phyloP scores from a whole-genome alignment of 225 moss, liverwort and hornwort species.

The Neckera pumila region DNA sequence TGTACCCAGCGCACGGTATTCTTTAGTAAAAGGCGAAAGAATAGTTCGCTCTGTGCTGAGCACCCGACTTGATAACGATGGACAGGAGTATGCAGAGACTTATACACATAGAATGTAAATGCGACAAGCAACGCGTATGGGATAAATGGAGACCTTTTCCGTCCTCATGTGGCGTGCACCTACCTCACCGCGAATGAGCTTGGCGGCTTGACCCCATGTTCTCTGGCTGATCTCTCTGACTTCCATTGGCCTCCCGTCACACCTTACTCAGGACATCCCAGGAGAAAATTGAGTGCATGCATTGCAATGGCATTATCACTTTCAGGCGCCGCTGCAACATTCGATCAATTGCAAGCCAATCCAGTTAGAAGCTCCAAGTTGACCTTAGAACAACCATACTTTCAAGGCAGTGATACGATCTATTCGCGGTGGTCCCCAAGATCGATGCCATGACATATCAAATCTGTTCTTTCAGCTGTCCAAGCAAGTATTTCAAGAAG shows the following conservation, averaged over 20 bases:
- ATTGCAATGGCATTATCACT: background rate
- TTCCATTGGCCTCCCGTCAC: background rate
- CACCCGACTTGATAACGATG: background rate
- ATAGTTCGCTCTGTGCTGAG: constrained; percentile 16
- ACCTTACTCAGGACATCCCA: background rate
- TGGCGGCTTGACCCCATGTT: background rate
- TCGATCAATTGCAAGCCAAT: background rate
- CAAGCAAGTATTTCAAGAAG: accelerated
- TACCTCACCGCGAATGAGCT: background rate
- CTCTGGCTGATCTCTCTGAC: background rate
- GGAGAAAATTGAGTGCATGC: no score
- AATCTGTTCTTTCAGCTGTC: no score
- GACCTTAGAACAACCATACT: background rate
- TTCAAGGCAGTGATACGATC: background rate
- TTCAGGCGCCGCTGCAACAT: background rate
- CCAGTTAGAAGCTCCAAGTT: background rate
- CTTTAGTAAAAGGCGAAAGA: constrained; percentile 39
- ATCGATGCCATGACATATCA: background rate
- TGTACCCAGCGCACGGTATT: constrained; percentile 19
- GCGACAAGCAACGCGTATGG: background rate
- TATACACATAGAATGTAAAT: background rate
- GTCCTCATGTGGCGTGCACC: background rate
- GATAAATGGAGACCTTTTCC: background rate
- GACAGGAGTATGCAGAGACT: background rate
- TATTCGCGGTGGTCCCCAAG: background rate